Conservation (phyloP, 73 alveolate species). For the Durusdinium trenchii region DNA sequence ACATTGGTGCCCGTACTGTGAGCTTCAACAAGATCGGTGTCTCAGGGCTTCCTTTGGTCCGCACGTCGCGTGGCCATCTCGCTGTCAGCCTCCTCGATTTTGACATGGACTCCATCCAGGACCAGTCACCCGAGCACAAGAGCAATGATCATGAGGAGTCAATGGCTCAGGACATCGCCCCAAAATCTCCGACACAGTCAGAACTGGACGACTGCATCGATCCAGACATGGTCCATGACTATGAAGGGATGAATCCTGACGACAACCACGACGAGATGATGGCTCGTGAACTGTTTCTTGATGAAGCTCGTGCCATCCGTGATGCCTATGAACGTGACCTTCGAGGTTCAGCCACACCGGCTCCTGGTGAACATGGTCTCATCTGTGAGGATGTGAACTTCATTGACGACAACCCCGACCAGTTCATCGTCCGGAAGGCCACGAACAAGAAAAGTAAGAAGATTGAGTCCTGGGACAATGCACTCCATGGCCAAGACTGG, state of each 20-base stretch:
- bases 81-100: too few relatives aligned
- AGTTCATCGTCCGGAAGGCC: not conserved
- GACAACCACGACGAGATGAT: not conserved
- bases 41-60: too few relatives aligned
- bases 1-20: not conserved
- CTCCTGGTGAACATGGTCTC: not conserved
- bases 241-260: not conserved
- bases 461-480: too few relatives aligned
- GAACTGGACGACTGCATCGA: too few relatives aligned
- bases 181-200: too few relatives aligned
- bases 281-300: not conserved
- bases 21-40: not conserved
- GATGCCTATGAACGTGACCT: not conserved
- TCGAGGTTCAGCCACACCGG: not conserved
- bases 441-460: not conserved
- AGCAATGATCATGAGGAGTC: too few relatives aligned
- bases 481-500: not conserved
- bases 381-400: not conserved
- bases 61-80: too few relatives aligned
- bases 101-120: not conserved
- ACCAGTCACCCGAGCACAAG: too few relatives aligned
- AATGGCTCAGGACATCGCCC: too few relatives aligned
- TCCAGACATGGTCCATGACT: too few relatives aligned
- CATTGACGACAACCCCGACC: not conserved
- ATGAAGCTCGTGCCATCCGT: not conserved